Base-by-base conservation (phyloP, 2,329 filamentous ascomycete genomes). In the Fusarium sp. region DNA sequence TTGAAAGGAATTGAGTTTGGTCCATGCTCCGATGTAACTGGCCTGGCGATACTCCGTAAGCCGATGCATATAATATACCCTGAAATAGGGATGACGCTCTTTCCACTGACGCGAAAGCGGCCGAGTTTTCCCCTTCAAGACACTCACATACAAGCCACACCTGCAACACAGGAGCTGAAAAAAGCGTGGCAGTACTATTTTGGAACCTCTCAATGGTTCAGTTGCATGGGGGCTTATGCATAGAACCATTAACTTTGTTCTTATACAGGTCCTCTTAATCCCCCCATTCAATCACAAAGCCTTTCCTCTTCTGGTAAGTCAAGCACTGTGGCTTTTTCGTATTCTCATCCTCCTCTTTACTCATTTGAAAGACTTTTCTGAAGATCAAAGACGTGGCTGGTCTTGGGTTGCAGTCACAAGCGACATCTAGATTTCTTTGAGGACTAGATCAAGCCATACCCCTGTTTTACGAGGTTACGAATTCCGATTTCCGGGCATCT, bases 101-200 rank as follows among this genome's bases (percentile, higher is more conserved):
- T 50, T 33, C 48, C 23, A 29, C 39, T 36, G 29, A 58, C 61
- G 58, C 47, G 18, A 29, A 55, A 31, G 51, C 62, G 56, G 63
- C 56, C 56, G 56, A 62, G 46, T 49, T 66, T 66, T 52, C 62
- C 50, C 41, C 51, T 67, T 68, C 63, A 39, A 56, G 63, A 36
- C 40, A 47, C 35, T 27, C 39, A 50, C 20, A 49, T 49, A 47
- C 54, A 68, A 67, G 64, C 65, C 65, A 67, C 64, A 39, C 42
- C 40, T 50, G 47, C 35, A 23, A 29, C 36, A 29, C 58, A 36
- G 43, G 48, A 31, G 51, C 61, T 61, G 55, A 31, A 31, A 56
- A 66, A 37, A 42, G 33, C 31, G 13, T 48, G 45, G 36, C 23
- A 40, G 37, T 21, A 18, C n/a, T 25, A 13, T 37, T 37, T 23